These are phyloP conservation scores for Daldinia loculata DNA, from an alignment of 495 filamentous ascomycete genomes.

Conservation along the genomic window DNA sequence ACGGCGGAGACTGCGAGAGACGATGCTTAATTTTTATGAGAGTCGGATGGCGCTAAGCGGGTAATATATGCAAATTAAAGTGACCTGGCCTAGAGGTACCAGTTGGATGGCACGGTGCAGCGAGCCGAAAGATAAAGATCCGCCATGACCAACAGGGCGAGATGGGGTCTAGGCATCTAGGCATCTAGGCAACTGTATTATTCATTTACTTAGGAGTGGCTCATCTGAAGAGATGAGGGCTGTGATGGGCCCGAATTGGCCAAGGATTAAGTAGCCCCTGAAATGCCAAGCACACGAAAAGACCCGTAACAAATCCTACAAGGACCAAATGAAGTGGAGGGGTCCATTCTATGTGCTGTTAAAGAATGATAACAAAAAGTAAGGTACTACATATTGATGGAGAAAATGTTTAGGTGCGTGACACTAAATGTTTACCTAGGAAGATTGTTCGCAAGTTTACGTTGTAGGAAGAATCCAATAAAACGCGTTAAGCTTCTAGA, in stretches of 20 bases:
- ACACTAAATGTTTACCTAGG: background rate
- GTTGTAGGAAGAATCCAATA: background rate
- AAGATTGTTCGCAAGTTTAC: background rate
- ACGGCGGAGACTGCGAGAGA: slow-evolving; percentile 5
- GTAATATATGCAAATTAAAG: slow-evolving; percentile 13
- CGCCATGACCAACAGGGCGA: slow-evolving; percentile 19
- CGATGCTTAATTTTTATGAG: slow-evolving; percentile 14
- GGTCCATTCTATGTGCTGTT: background rate
- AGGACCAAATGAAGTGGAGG: slow-evolving; percentile 2
- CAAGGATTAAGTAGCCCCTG: slow-evolving; percentile 22
- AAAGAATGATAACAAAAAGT: background rate
- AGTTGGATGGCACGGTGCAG: slow-evolving; percentile 19
- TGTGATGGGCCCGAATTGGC: slow-evolving; percentile 17
- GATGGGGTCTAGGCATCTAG: background rate
- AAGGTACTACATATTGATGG: too few species aligned
- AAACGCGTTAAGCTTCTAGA: background rate
- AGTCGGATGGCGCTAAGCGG: background rate
- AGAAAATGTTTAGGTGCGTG: background rate
- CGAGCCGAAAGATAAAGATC: background rate
- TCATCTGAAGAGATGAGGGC: slow-evolving; percentile 15
- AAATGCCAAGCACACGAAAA: slow-evolving; percentile 26
- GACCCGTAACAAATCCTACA: slow-evolving; percentile 28
- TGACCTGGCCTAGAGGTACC: slow-evolving; percentile 10
- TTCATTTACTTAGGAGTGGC: slow-evolving; percentile 8
- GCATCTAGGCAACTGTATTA: slow-evolving; percentile 7